A percentile compares a stretch with the other conserved stretches of the same genome.
Conservation (phyloP, 257 asterid genomes). For the Striga asiatica region DNA sequence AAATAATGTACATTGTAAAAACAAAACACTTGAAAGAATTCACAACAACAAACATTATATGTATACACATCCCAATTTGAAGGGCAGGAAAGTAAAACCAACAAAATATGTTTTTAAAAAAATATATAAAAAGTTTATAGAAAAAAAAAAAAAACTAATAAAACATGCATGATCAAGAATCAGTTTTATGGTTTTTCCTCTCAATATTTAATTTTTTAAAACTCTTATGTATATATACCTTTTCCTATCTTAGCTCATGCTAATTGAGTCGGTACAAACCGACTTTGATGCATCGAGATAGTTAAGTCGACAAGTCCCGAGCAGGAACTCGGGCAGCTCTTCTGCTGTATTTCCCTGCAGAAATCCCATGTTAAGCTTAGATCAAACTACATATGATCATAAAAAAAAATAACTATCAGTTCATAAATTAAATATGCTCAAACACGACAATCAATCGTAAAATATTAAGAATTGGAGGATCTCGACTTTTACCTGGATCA, state of each 20-base stretch:
- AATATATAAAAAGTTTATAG: no score
- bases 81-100: no score
- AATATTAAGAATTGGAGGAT: neutral
- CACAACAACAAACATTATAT: no score
- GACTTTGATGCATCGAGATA: conserved; percentile 50
- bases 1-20: neutral
- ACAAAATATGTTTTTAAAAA: no score
- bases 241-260: neutral
- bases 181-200: no score
- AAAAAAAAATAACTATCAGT: neutral
- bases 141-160: no score
- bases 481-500: conserved; percentile 38
- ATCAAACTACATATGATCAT: neutral
- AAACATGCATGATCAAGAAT: no score
- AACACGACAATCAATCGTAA: neutral
- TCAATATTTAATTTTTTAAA: no score
- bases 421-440: no score
- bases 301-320: conserved; percentile 68
- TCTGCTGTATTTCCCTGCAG: conserved; percentile 46
- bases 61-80: no score
- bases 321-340: conserved; percentile 66
- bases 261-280: conserved; percentile 31
- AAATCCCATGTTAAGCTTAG: neutral
- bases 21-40: neutral
- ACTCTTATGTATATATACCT: neutral